Conservation (phyloP, 2,329 filamentous ascomycete genomes). For the Cercospora sp. region DNA sequence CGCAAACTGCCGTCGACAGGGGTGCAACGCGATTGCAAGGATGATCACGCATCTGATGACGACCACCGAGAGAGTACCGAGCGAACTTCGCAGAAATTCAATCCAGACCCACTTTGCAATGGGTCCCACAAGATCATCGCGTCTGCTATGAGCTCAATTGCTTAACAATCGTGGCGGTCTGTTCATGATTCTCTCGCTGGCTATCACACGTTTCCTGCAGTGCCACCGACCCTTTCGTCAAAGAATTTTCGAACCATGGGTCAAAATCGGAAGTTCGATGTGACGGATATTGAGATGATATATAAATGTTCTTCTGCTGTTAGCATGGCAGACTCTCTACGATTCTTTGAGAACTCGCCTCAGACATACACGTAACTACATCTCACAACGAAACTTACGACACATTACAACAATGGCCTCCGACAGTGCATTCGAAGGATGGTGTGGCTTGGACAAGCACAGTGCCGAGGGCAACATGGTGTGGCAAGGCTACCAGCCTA, state of each 20-base stretch:
- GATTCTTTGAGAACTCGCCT: neutral
- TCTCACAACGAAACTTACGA: neutral
- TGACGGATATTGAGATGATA: neutral
- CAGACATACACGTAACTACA: neutral
- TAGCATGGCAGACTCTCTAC: neutral
- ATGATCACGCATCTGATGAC: constrained; percentile 10
- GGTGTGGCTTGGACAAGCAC: constrained; percentile 54
- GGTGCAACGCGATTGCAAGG: neutral
- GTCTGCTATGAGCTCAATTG: constrained; percentile 19
- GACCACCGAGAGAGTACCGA: constrained; percentile 19
- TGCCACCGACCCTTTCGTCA: constrained; percentile 5
- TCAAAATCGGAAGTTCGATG: constrained; percentile 6
- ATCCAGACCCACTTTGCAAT: constrained; percentile 6
- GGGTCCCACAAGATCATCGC: neutral
- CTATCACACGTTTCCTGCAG: constrained; percentile 1
- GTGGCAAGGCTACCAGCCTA: constrained; percentile 49
- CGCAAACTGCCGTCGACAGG: neutral
- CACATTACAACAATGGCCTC: constrained; percentile 19
- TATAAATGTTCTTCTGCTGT: neutral
- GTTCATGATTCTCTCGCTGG: neutral
- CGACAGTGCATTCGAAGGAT: constrained; percentile 58
- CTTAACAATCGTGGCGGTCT: constrained; percentile 20
- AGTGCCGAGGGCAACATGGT: constrained; percentile 56
- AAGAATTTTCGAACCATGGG: constrained; percentile 18
- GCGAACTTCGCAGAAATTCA: constrained; percentile 14